phyloP scores from a whole-genome alignment of 2,329 filamentous ascomycete species.

The Xylariaceae sp. region DNA sequence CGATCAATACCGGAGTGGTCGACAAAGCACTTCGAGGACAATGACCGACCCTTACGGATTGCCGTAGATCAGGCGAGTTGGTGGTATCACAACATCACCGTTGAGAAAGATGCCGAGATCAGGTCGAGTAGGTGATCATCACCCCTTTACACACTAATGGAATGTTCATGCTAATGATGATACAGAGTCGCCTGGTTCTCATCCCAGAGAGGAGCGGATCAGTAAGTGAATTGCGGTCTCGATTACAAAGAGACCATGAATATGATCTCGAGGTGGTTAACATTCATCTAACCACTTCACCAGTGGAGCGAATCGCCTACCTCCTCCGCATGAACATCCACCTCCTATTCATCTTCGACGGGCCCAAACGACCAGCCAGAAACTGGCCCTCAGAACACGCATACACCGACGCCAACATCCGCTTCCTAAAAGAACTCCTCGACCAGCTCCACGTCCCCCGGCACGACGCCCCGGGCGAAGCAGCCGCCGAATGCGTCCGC shows the following conservation, averaged over 20 bases:
- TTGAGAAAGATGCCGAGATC: conserved; percentile 18
- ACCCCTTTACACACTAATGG: not conserved
- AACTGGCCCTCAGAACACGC: conserved; percentile 20
- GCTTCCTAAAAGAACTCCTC: conserved; percentile 35
- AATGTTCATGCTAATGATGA: conserved; percentile 11
- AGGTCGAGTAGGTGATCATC: conserved; percentile 13
- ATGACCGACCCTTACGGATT: conserved; percentile 24
- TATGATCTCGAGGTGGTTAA: no score
- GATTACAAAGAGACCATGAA: no score
- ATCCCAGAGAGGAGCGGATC: conserved; percentile 22
- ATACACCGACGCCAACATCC: conserved; percentile 32
- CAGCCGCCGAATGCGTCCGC: conserved; percentile 44
- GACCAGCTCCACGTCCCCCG: conserved; percentile 37
- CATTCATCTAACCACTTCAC: not conserved
- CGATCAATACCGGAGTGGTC: conserved; percentile 21
- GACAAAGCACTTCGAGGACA: conserved; percentile 22
- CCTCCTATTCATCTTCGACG: conserved; percentile 51
- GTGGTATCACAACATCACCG: conserved; percentile 22
- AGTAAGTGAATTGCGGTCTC: conserved; percentile 7
- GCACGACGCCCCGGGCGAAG: conserved; percentile 42
- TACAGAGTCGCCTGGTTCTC: conserved; percentile 21
- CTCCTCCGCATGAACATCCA: conserved; percentile 41
- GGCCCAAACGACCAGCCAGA: conserved; percentile 35
- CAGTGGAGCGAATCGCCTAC: conserved; percentile 37
- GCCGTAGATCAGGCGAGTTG: conserved; percentile 24